Evolutionary conservation across 352 stramenopile genomes (phyloP), one percentile per base, ranked within the genome.

Genomic region (Globisporangium carolinianum): DNA sequence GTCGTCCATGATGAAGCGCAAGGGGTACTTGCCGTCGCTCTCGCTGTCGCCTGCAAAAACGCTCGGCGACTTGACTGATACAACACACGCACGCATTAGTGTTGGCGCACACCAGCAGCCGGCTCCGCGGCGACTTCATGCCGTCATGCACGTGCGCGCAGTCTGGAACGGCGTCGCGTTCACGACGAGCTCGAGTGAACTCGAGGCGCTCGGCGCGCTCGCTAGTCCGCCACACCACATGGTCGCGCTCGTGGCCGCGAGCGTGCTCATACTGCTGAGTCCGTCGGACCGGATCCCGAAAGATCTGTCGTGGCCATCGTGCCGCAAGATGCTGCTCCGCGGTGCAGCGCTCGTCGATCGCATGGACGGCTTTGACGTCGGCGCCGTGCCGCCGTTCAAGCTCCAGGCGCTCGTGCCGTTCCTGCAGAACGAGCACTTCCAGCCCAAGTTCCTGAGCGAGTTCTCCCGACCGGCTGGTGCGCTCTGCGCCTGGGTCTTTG

Each of bases 1-100:
- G 49, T 89, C 81, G 8, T 64, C 65, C 11, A 87, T 91, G 68
- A 86, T 89, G 75, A 89, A 89, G 63, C 74, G 78, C 45, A 83
- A 84, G 47, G 78, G 78, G 0, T 71, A 84, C 18, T 51, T 89
- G 38, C 81, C 81, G 38, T 79, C 78, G 32, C 60, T 91, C 10
- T 65, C 73, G 6, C 64, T 73, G 36, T 86, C 78, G 36, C 76
- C 81, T 0, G 65, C 81, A 0, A 87, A 87, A 54, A 91, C 75
- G 17, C 68, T 89, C 10, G 73, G 69, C 11, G 67, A 91, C 39
- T 62, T 91, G 5, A 75, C 89, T 51, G 66, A 69, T 6, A 81
- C 68, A 8, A 73, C 84, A 4, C 68, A 83, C 35, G 53, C 69
- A 55, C 24, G 50, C 38, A 48, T 10, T 9, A 32, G 17, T 24